Base-by-base conservation (phyloP, 2,329 filamentous ascomycete species). In the Chrysoporthe cubensis region DNA sequence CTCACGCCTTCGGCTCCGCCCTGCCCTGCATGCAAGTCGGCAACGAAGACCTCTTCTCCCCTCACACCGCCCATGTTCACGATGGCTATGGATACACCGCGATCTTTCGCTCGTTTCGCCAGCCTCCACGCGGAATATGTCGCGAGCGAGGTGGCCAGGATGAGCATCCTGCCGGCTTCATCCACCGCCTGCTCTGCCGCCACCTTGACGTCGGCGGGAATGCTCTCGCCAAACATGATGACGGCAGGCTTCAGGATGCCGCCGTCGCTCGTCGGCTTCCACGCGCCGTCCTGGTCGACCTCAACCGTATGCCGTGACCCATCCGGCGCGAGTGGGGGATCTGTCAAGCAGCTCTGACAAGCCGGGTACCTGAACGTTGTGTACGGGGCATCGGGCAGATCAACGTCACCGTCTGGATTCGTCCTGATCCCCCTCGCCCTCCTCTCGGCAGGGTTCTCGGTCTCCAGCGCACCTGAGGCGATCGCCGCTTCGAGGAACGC, bases 111-210 rank as follows among this genome's bases (percentile, higher is more conserved):
- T 68, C 90, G 84, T 80, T 94, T 95, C 1, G 91, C 93, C 65
- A 99, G 79, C 67, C 95, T 85, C 94, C 94, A 99, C 0, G 96
- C 96, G 13, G 94, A 97, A 78, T 97, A 98, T 0, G 96, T 98
- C 6, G 96, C 96, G 60, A 98, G 84, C 70, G 93, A 97, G 46
- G 93, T 97, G 4, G 94, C 96, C 18, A 98, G 78, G 9, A 98
- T 86, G 32, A 98, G 82, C 46, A 98, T 79, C 68, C 88, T 87
- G 6, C 88, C 89, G 1, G 93, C 91, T 40, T 85, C 85, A 74
- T 97, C 92, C 62, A 98, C 88, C 14, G 91, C 91, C 40, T 88
- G 81, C 75, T 98, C 94, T 1, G 94, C 95, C 0, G 88, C 89
- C 1, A 81, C 78, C 77, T 96, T 97, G 46, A 94, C 89, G 1